Conservation (phyloP, 306 rosid species). For the Aeschynomene evenia region DNA sequence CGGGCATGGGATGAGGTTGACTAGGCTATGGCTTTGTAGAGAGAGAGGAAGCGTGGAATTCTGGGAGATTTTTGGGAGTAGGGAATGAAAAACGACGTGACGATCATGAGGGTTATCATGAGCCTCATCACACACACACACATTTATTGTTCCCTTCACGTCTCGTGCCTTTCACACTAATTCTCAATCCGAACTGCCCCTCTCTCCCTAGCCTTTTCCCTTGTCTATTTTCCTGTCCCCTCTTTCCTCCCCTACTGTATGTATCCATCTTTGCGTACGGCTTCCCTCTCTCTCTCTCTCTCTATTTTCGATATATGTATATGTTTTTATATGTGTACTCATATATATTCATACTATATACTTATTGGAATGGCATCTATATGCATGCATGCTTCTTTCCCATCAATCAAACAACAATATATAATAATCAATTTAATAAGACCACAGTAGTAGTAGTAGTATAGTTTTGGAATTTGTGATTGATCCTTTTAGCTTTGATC, state of each 20-base stretch:
- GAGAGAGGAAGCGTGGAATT: slow-evolving; percentile 49
- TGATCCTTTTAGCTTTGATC: background rate
- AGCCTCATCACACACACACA: slow-evolving; percentile 48
- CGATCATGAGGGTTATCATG: slow-evolving; percentile 81
- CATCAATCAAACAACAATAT: too few relatives aligned
- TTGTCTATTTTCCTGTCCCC: slow-evolving; percentile 36
- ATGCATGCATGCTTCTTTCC: too few relatives aligned
- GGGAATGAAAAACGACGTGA: slow-evolving; percentile 75
- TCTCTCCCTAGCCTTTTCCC: slow-evolving; percentile 42
- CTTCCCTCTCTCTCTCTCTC: background rate
- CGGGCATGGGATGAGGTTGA: slow-evolving; percentile 41
- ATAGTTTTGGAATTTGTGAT: background rate
- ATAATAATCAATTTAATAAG: background rate
- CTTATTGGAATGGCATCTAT: too few relatives aligned
- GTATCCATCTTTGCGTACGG: slow-evolving; percentile 19
- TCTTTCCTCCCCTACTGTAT: slow-evolving; percentile 8
- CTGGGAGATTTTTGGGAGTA: slow-evolving; percentile 71
- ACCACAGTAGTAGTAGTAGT: too few relatives aligned
- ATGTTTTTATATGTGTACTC: too few relatives aligned
- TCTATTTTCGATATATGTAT: too few relatives aligned
- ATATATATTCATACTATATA: too few relatives aligned
- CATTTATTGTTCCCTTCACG: slow-evolving; percentile 43
- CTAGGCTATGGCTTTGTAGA: slow-evolving; percentile 26
- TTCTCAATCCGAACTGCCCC: slow-evolving; percentile 77
- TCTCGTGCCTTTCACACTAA: slow-evolving; percentile 66